A percentile compares a stretch with the other conserved stretches of the same genome.
Conservation (phyloP, 2,329 filamentous ascomycete species). For the Hansfordia pulvinata region DNA sequence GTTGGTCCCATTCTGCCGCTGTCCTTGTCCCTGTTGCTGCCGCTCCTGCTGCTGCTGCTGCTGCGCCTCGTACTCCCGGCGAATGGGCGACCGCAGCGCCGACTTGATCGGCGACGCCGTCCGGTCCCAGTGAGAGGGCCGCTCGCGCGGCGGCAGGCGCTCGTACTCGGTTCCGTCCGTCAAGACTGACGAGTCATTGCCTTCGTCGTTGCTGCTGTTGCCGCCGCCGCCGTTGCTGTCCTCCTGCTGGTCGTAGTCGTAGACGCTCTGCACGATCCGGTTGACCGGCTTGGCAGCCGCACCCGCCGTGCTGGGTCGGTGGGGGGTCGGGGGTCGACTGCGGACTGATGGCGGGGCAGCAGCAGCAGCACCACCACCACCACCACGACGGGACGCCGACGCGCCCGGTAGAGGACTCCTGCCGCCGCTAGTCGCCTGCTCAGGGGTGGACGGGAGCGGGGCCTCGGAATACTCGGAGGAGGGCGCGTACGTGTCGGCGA, state of each 20-base stretch:
- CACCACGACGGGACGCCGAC: too few relatives aligned
- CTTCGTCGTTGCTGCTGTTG: constrained; percentile 1
- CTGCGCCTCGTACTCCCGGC: constrained; percentile 1
- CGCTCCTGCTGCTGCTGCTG: constrained; percentile 1
- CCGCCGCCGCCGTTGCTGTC: constrained; percentile 1
- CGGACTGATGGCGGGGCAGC: too few relatives aligned
- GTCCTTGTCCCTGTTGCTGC: constrained; percentile 17
- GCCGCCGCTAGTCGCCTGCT: too few relatives aligned
- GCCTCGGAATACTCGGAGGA: too few relatives aligned
- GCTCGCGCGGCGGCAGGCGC: constrained; percentile 22
- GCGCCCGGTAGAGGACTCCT: constrained; percentile 16
- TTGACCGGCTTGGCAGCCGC: too few relatives aligned
- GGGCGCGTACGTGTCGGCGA: constrained; percentile 13
- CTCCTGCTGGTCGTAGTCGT: too few relatives aligned
- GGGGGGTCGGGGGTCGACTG: too few relatives aligned
- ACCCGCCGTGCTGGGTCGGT: too few relatives aligned
- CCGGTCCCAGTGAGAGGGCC: constrained; percentile 34
- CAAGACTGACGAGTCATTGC: constrained; percentile 16
- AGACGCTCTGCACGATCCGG: too few relatives aligned
- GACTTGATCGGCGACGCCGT: constrained; percentile 43
- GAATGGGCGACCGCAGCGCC: constrained; percentile 37
- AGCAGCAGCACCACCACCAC: too few relatives aligned
- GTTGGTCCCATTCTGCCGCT: constrained; percentile 10
- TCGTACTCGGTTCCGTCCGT: constrained; percentile 24
- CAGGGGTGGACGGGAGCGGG: too few relatives aligned